These are phyloP conservation scores for Scenedesmus sp. DNA, from an alignment of 163 green algal genomes.

Conservation along the genomic window DNA sequence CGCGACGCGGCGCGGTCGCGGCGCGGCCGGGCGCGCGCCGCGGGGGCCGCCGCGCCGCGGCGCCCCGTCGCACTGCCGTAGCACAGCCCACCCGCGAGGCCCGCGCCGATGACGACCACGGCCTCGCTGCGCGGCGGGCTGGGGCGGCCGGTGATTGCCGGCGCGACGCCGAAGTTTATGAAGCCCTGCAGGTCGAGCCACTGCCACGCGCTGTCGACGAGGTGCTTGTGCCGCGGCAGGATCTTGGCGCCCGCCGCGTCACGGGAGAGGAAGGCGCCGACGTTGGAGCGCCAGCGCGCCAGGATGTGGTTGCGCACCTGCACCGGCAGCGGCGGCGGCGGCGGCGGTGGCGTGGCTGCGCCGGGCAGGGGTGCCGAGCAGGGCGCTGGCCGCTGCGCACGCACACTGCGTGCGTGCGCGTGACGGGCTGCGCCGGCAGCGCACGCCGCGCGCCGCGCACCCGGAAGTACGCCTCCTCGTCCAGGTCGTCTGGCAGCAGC, in stretches of 20 bases:
- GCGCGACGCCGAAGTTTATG: constrained; percentile 95
- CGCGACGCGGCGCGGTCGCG: too few species aligned
- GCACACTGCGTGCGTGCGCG: too few species aligned
- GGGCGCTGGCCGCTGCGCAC: too few species aligned
- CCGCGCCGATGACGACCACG: constrained; percentile 90
- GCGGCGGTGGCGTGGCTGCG: not conserved
- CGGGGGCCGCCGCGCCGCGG: too few species aligned
- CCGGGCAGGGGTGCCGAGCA: not conserved
- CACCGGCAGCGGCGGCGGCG: not conserved
- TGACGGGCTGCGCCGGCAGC: too few species aligned
- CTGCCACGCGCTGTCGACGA: constrained; percentile 37
- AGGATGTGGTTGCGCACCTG: constrained; percentile 87
- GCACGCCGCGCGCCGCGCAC: constrained; percentile 47
- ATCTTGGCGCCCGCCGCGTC: constrained; percentile 61
- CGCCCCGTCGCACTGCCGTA: too few species aligned
- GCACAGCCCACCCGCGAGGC: constrained; percentile 77
- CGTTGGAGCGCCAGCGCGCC: constrained; percentile 75
- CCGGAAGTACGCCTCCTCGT: constrained; percentile 64
- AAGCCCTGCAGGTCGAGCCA: constrained; percentile 76
- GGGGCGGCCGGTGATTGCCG: constrained; percentile 40
- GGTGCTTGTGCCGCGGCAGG: constrained; percentile 27
- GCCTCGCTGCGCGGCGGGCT: constrained; percentile 49
- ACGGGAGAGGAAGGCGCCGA: constrained; percentile 67
- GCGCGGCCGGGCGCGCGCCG: too few species aligned
- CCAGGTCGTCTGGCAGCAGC: constrained; percentile 60